Base-by-base conservation (phyloP, 1,284 basidiomycete species). In the Cryptococcus jaspeensis region DNA sequence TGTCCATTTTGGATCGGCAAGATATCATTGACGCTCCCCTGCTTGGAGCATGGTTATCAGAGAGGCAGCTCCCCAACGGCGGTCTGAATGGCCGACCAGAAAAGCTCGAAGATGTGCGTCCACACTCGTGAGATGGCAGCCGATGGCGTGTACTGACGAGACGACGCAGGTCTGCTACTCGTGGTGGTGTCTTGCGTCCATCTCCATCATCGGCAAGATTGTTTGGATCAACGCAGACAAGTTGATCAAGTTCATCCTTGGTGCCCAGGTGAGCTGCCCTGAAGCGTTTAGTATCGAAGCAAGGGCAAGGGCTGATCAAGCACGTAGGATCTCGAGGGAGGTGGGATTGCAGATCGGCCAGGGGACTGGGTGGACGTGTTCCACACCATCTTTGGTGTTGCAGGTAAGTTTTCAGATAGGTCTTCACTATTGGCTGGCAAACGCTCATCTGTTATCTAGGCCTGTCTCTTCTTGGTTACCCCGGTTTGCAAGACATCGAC, bases 301-400 rank as follows among this genome's bases (percentile, higher is more conserved):
- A 9, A 32, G 22, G 50, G 39, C 44, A 8, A 22, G n/a, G n/a
- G 52, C 35, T 53, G 18, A 36, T 11, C n/a, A 6, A 41, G 12
- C 43, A 13, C 6, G 39, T 71, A 96, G 87, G 96, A 99, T 73
- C 80, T 84, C 0, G 95, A 98, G 56, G 83, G 81, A 9, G 95
- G 96, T 1, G 96, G 95, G 0, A 96, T 99, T 36, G 89, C 94
- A 0, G 96, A 99, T 76, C 80, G 95, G 50, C 92, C 92, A 1
- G 94, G 90, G 1, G 88, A 99, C 73, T 88, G 93, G 81, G 86
- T 87, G 1, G 95, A 99, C 69, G 94, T 99, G 12, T 99, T 97
- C 78, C 95, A 99, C 72, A 99, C 95, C 0, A 76, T 84, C 8
- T 99, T 99, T 70, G 96, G 95, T 0, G 80, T 97, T 3, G 93